phyloP scores from a whole-genome alignment of 345 rosid species.

The Mangifera indica region DNA sequence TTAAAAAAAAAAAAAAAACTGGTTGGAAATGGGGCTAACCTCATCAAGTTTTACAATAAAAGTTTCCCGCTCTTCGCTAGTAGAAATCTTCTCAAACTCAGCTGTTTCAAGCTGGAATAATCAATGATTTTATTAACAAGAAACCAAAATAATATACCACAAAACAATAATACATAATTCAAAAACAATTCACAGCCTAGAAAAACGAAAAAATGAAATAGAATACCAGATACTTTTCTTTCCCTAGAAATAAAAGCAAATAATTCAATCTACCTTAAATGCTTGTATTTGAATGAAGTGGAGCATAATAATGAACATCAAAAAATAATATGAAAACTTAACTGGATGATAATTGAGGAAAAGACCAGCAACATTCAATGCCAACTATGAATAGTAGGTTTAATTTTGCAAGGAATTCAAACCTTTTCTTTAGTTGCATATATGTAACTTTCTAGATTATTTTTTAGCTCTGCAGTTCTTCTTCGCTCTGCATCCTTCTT shows the following conservation, averaged over 20 bases:
- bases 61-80: conserved; percentile 72
- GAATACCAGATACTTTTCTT: background rate
- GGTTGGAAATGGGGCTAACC: conserved; percentile 32
- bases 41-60: conserved; percentile 87
- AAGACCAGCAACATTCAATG: background rate
- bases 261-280: background rate
- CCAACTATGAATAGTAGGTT: background rate
- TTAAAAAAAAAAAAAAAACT: no score
- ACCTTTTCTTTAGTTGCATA: conserved; percentile 97
- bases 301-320: background rate
- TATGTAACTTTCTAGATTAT: conserved; percentile 88
- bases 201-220: background rate
- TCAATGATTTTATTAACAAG: conserved; percentile 9
- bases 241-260: background rate
- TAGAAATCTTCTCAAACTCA: conserved; percentile 65
- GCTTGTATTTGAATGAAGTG: background rate
- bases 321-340: background rate
- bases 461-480: conserved; percentile 91
- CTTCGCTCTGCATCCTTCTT: conserved; percentile 86
- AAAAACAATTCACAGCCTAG: no score
- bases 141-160: background rate
- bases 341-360: background rate
- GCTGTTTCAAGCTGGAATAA: conserved; percentile 67
- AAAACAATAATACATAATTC: conserved; percentile 2
- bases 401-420: conserved; percentile 1